phyloP scores from a whole-genome alignment of 495 filamentous ascomycete genomes.

The Glutinoglossum americanum region DNA sequence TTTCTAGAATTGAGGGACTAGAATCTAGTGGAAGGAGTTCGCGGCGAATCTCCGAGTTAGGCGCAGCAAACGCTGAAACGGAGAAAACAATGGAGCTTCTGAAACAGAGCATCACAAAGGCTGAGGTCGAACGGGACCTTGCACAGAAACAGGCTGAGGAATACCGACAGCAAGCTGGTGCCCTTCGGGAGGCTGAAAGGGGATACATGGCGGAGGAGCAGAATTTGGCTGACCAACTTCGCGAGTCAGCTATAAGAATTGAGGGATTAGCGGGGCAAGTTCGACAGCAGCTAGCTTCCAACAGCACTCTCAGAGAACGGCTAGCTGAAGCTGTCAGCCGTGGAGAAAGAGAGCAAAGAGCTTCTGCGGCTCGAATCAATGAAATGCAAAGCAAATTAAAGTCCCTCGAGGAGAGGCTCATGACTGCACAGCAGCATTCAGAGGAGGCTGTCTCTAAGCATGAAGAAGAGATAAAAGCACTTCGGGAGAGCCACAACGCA shows the following conservation, averaged over 20 bases:
- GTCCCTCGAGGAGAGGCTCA: slow-evolving; percentile 59
- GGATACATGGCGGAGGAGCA: slow-evolving; percentile 40
- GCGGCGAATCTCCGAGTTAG: slow-evolving; percentile 5
- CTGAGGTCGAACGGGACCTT: slow-evolving; percentile 50
- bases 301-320: slow-evolving; percentile 51
- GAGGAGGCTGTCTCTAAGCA: slow-evolving; percentile 66
- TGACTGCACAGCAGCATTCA: slow-evolving; percentile 63
- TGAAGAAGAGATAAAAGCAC: slow-evolving; percentile 57
- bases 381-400: slow-evolving; percentile 61
- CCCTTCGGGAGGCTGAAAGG: slow-evolving; percentile 36
- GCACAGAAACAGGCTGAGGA: slow-evolving; percentile 36
- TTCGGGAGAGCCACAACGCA: slow-evolving; percentile 56
- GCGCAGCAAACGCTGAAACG: slow-evolving; percentile 24
- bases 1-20: slow-evolving; percentile 33
- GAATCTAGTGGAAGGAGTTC: slow-evolving; percentile 21
- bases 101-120: slow-evolving; percentile 38
- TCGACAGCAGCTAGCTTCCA: slow-evolving; percentile 52
- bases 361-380: slow-evolving; percentile 61
- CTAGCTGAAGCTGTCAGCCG: slow-evolving; percentile 68
- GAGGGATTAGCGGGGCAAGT: slow-evolving; percentile 59
- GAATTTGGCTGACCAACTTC: slow-evolving; percentile 40
- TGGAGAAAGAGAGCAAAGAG: slow-evolving; percentile 65
- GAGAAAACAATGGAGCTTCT: slow-evolving; percentile 37
- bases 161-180: slow-evolving; percentile 38
- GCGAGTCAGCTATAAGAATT: slow-evolving; percentile 48